Evolutionary conservation across 305 asterid genomes (phyloP), one percentile per base, ranked within the genome.

Genomic region (Nicotiana rustica): DNA sequence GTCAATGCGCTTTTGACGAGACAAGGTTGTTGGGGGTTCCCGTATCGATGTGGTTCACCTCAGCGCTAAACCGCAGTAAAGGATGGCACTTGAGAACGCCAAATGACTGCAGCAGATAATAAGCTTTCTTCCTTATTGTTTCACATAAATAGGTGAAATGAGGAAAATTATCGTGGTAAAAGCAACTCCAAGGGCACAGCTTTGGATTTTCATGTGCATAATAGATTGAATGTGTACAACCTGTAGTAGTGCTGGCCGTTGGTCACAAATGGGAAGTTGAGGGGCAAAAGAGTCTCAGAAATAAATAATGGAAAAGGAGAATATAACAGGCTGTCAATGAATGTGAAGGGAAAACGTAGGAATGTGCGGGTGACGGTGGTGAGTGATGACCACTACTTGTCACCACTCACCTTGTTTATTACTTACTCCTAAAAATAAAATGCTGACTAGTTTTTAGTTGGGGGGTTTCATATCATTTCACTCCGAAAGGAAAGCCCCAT

Each of bases 271-370:
- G 4, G 36, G 12, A 56, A 70, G 25, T 52, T 4, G 57, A 61
- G 82, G 82, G 60, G 69, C 19, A 79, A 62, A 79, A 79, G 65
- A 21, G 60, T 78, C 57, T 17, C 10, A 10, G 1, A 6, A 5
- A 36, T 5, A 36, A 36, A 36, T 35, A 35, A 41, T 41, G 47
- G 47, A 38, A 15, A 38, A 13, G 41, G 71, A 61, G 82, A 79
- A 80, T 29, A 80, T 80, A 17, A 80, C 83, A 80, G 83, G 66
- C 77, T 80, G 83, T 80, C 77, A 35, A 66, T 65, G 18, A 68
- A 17, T 68, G 56, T 68, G 44, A 68, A 68, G 77, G 77, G 12
- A n/a, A 79, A 79, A 61, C 78, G 78, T 47, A 71, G 76, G 69
- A 67, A 65, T 68, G 52, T 65, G 71, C 44, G 47, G 76, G 75